Evolutionary conservation across 805 yeast genomes (phyloP), one percentile per base, ranked within the genome.

Genomic region (Gaillardinia entomophila): DNA sequence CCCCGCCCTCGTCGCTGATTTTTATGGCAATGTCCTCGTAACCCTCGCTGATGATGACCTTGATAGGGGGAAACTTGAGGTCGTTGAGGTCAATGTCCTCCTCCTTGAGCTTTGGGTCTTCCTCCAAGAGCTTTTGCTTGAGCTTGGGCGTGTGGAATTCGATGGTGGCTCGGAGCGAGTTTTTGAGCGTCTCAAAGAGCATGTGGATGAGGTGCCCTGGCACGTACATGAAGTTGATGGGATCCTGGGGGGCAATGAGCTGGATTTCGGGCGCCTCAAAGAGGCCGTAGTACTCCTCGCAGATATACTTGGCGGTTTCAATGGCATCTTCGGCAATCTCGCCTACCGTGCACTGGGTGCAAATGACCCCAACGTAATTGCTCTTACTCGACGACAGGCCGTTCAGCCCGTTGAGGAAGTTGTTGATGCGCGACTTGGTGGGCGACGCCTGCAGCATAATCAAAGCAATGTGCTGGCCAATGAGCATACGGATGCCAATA

Each of bases 1-100:
- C 96, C 19, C 96, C 96, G 24, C 96, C 96, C 60, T 87, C 95
- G 54, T 87, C 96, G 18, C 89, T 79, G 40, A 87, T 79, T 56
- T 88, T 88, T 46, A 87, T 81, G 7, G 96, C 87, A 45, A 88
- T 86, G 49, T 88, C 96, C 53, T 87, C 95, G 28, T 78, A 75
- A 12, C 96, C 96, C 51, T 86, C 85, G 8, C 89, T 85, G 18
- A 87, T 88, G 32, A 88, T 83, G 16, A 88, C 79, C 58, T 85
- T 87, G 26, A 88, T 79, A 1, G 94, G 84, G 0, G 96, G 95
- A 52, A 79, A 86, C 35, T 71, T 66, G 40, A 84, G 70, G 43
- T 82, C 88, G 41, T 77, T 77, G 24, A 77, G 60, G 47, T 65
- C 73, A 28, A 62, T 60, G 12, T 57, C 60, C 22, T 60, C 62